phyloP scores from a whole-genome alignment of 768 basidiomycete species.

The Dictyophora rubrovolvata region DNA sequence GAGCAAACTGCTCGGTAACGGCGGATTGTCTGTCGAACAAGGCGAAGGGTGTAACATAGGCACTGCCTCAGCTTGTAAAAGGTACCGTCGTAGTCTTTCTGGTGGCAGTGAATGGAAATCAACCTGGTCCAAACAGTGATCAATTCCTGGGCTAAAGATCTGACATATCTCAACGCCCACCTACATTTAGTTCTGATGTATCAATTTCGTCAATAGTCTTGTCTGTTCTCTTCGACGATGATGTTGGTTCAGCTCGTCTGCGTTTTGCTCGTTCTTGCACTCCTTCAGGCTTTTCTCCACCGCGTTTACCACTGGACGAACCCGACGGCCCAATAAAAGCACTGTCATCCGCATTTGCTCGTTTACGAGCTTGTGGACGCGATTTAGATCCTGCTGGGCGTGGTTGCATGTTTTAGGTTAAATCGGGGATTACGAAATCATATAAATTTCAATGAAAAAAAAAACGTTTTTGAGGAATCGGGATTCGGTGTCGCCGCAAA shows the following conservation, averaged over 20 bases:
- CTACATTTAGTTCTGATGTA: slow-evolving; percentile 9
- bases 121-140: slow-evolving; percentile 35
- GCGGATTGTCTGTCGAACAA: slow-evolving; percentile 54
- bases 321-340: slow-evolving; percentile 49
- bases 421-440: not conserved
- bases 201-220: slow-evolving; percentile 15
- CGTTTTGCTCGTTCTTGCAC: slow-evolving; percentile 64
- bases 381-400: slow-evolving; percentile 42
- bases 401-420: slow-evolving; percentile 5
- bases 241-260: slow-evolving; percentile 45
- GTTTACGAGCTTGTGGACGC: slow-evolving; percentile 53
- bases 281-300: slow-evolving; percentile 44
- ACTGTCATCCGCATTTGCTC: slow-evolving; percentile 51
- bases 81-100: slow-evolving; percentile 57
- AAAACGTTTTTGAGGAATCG: not conserved
- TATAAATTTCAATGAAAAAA: not conserved
- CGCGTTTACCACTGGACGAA: slow-evolving; percentile 43
- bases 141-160: slow-evolving; percentile 10
- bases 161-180: not conserved
- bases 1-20: slow-evolving; percentile 52
- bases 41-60: slow-evolving; percentile 66
- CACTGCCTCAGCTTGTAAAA: slow-evolving; percentile 61
- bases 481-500: not conserved
- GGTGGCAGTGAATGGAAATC: slow-evolving; percentile 67
- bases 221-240: slow-evolving; percentile 5